phyloP scores from a whole-genome alignment of 768 basidiomycete genomes.

The Xerocomellus amylosporus region DNA sequence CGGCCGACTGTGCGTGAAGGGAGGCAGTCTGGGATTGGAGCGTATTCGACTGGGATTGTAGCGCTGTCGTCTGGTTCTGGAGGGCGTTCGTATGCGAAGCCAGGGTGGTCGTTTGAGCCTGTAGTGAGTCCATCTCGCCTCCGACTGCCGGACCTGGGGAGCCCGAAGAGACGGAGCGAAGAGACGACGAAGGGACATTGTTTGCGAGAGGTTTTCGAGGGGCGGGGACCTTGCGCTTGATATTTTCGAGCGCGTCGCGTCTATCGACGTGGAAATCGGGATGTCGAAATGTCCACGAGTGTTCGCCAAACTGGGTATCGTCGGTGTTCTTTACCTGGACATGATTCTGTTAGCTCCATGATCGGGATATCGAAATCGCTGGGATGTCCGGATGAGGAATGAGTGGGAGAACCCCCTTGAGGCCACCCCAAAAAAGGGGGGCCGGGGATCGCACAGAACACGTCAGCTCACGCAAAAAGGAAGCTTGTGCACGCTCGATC shows the following conservation, averaged over 20 bases:
- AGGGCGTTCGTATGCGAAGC: constrained; percentile 30
- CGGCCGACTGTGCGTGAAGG: constrained; percentile 35
- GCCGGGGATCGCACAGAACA: constrained; percentile 10
- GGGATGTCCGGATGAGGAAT: neutral
- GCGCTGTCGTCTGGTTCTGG: constrained; percentile 28
- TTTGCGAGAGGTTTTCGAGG: constrained; percentile 32
- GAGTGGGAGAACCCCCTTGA: constrained; percentile 6
- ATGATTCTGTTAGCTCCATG: neutral
- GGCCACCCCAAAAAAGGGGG: constrained; percentile 9
- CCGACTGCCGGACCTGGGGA: constrained; percentile 26
- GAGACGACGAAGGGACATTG: constrained; percentile 29
- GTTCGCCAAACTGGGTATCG: constrained; percentile 67
- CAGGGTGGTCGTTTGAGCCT: constrained; percentile 28
- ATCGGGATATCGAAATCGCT: constrained; percentile 4
- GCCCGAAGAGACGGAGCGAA: constrained; percentile 23
- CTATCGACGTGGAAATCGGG: constrained; percentile 52
- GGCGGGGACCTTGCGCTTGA: constrained; percentile 56
- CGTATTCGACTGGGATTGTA: constrained; percentile 29
- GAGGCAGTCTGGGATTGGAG: constrained; percentile 31
- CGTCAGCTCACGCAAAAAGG: constrained; percentile 7
- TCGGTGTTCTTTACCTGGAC: constrained; percentile 77
- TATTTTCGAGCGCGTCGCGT: constrained; percentile 58
- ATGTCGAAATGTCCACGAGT: constrained; percentile 54
- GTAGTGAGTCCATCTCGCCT: constrained; percentile 27
- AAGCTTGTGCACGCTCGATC: constrained; percentile 16